Base-by-base conservation (phyloP, 208 protist genomes). In the Trypanosoma vivax region DNA sequence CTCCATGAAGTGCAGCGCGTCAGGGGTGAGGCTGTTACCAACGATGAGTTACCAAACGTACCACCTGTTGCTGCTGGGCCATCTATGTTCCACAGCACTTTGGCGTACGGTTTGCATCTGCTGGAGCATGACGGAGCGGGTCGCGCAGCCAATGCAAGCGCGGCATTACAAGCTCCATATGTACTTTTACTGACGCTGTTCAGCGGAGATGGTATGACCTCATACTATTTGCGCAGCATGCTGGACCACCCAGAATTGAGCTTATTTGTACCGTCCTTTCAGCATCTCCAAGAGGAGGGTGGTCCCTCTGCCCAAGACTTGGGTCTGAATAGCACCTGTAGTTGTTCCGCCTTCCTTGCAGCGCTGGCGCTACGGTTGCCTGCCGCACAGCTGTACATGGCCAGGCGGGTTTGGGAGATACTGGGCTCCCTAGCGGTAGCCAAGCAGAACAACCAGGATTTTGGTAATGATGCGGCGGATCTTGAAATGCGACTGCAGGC, bases 281-380 rank as follows among this genome's bases (percentile, higher is more conserved):
- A 4, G 1, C 40, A 64, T 54, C 23, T 55, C 1, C 30, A 56
- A 10, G 33, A 50, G 14, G 33, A 55, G n/a, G 49, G 35, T 3
- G 27, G 24, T 16, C n/a, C 39, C 39, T 4, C 11, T 35, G 3
- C 31, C 31, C 33, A 14, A 48, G 39, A 28, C 21, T 11, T 54
- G 47, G 29, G 25, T n/a, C 7, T 52, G 30, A 43, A 35, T 7
- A 33, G 4, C 7, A 16, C 25, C n/a, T 47, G 50, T 42, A 56
- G 56, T 43, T 29, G 10, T 41, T 48, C 50, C 1, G 60, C 59
- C 11, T 48, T 72, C 35, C 23, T 66, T 25, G 50, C 60, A 1
- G 70, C 79, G 4, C 42, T 79, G 24, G 72, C 73, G 21, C 64
- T 88, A 37, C 66, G 75, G 16, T 59, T 76, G 23, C 79, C 79